Evolutionary conservation across 169 alveolate species (phyloP).

Genomic region (Sarcocystis neurona): DNA sequence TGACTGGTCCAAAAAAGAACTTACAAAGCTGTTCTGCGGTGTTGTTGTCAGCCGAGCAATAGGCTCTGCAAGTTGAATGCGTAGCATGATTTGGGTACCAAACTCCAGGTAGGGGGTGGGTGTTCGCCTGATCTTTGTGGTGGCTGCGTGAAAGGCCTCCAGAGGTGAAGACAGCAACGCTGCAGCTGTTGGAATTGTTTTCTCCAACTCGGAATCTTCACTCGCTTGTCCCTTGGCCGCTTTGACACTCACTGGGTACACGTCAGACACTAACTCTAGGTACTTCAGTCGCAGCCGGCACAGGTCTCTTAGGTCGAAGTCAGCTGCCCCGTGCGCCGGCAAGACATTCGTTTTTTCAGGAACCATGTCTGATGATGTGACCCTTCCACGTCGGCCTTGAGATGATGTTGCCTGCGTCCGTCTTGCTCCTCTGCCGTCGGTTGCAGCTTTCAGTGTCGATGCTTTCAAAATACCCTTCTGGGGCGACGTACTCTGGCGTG

Average conservation of each 20-base stretch:
- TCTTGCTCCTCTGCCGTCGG: background rate
- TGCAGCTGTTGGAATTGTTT: background rate
- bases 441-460: background rate
- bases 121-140: background rate
- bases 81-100: background rate
- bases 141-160: background rate
- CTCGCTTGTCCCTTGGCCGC: background rate
- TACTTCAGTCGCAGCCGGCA: background rate
- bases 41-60: background rate
- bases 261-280: background rate
- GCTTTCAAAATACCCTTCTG: background rate
- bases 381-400: background rate
- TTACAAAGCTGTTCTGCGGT: background rate
- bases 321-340: background rate
- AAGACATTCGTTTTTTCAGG: background rate
- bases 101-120: conserved; percentile 17
- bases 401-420: background rate
- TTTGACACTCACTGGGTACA: background rate
- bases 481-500: background rate
- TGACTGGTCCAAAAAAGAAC: background rate
- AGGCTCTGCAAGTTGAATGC: conserved; percentile 14
- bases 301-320: background rate
- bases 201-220: background rate
- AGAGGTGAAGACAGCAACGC: too few relatives aligned
- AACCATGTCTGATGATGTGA: too few relatives aligned